Evolutionary conservation across 495 filamentous ascomycete species (phyloP).

Genomic region (Podospora conica): DNA sequence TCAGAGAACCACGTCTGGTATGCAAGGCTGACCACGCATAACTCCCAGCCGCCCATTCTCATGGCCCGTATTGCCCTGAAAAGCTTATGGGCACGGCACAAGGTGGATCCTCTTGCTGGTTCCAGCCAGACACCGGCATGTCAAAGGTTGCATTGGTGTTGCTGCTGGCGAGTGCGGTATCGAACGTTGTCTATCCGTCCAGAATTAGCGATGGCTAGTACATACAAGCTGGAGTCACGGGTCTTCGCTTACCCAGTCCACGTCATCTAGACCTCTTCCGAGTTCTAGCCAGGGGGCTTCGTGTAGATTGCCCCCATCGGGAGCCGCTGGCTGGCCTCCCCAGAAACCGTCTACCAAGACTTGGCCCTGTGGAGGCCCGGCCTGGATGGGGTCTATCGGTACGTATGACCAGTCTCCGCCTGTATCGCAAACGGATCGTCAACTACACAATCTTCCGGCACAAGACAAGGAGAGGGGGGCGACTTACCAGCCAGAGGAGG

Average conservation of each 20-base stretch:
- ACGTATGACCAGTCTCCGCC: neutral
- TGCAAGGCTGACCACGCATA: neutral
- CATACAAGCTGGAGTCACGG: neutral
- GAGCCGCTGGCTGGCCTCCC: neutral
- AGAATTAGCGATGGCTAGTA: neutral
- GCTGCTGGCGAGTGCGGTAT: slow-evolving; percentile 5
- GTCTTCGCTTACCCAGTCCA: slow-evolving; percentile 18
- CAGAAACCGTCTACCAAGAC: neutral
- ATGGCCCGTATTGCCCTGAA: neutral
- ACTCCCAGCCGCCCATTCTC: neutral
- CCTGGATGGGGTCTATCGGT: neutral
- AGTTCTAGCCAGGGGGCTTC: slow-evolving; percentile 8
- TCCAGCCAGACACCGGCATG: neutral
- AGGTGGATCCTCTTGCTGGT: neutral
- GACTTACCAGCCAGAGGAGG: slow-evolving; percentile 3
- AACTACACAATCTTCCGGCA: neutral
- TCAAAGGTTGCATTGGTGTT: neutral
- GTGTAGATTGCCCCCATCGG: neutral
- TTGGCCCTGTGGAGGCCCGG: neutral
- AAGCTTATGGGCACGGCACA: neutral
- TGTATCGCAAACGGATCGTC: neutral
- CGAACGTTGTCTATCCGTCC: slow-evolving; percentile 11
- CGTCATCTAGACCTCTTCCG: neutral
- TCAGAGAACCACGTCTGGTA: neutral
- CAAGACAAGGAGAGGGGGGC: neutral